A percentile compares a stretch with the other conserved stretches of the same genome.
phyloP scores from a whole-genome alignment of 2,329 filamentous ascomycete genomes.

The Exophiala oligosperma region DNA sequence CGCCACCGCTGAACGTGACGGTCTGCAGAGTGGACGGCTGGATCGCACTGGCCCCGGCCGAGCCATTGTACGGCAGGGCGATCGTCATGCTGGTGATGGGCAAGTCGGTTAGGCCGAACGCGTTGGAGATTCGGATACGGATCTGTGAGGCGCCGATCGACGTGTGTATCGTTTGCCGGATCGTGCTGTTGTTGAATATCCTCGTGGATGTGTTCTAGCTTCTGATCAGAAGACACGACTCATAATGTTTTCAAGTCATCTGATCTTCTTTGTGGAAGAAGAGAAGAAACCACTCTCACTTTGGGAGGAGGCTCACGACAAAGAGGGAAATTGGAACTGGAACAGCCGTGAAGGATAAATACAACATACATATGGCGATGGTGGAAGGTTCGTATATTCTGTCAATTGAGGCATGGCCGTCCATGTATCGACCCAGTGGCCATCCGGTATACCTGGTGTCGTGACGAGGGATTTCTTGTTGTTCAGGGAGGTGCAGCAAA shows the following conservation, averaged over 20 bases:
- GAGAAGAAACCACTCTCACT: constrained; percentile 1
- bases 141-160: constrained; percentile 58
- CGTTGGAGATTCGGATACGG: constrained; percentile 65
- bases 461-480: constrained; percentile 8
- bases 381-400: constrained; percentile 62
- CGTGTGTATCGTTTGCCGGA: constrained; percentile 65
- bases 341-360: too few species aligned
- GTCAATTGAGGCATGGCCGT: constrained; percentile 66
- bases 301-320: too few species aligned
- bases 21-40: constrained; percentile 52
- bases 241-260: too few species aligned
- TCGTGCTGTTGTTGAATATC: constrained; percentile 63
- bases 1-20: constrained; percentile 59
- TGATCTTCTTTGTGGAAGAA: background rate
- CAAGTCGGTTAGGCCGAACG: constrained; percentile 61
- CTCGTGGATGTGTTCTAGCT: constrained; percentile 51
- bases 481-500: background rate
- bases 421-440: constrained; percentile 65
- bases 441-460: constrained; percentile 12
- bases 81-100: constrained; percentile 61
- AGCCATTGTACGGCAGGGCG: constrained; percentile 55
- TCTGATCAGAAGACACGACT: too few species aligned
- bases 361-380: constrained; percentile 56
- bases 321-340: too few species aligned
- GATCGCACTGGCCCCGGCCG: constrained; percentile 55